These are phyloP conservation scores for Strigomonas culicis DNA, from an alignment of 208 protist species.

Conservation along the genomic window DNA sequence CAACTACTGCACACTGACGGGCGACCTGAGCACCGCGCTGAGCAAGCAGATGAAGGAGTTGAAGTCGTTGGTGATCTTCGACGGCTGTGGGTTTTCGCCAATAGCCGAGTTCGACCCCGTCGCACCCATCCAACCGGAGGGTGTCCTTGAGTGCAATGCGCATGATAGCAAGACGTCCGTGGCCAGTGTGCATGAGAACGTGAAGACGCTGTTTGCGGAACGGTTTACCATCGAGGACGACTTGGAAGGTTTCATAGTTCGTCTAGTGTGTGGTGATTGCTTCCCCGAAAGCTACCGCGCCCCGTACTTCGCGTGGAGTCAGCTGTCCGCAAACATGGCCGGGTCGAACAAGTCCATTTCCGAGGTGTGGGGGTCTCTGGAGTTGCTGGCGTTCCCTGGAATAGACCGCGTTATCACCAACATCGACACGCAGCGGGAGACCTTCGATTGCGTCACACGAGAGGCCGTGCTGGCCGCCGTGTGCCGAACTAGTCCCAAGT, in stretches of 20 bases:
- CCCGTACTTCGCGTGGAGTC: constrained; percentile 83
- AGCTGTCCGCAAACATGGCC: constrained; percentile 74
- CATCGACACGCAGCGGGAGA: constrained; percentile 52
- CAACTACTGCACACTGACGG: constrained; percentile 29
- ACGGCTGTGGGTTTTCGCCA: constrained; percentile 50
- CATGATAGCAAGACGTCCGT: constrained; percentile 6
- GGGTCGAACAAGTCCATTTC: constrained; percentile 38
- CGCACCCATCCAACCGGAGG: constrained; percentile 16
- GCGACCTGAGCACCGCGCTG: constrained; percentile 20
- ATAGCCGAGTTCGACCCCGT: constrained; percentile 21
- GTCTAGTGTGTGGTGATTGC: constrained; percentile 12
- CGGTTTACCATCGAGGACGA: constrained; percentile 81
- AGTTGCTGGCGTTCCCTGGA: constrained; percentile 84
- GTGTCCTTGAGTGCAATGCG: constrained; percentile 18
- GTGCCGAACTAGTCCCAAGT: constrained; percentile 22
- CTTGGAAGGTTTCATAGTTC: constrained; percentile 71
- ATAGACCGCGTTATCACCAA: constrained; percentile 81
- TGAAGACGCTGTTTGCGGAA: constrained; percentile 31
- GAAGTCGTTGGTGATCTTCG: constrained; percentile 53
- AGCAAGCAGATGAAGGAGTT: constrained; percentile 18
- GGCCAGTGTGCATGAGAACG: constrained; percentile 22
- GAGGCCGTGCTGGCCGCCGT: constrained; percentile 37
- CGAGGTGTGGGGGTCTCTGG: constrained; percentile 74
- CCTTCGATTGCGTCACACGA: constrained; percentile 70
- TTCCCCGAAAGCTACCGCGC: constrained; percentile 54